Percentiles rank a stretch among this genome's conserved stretches.
These are phyloP conservation scores for Agaricales sp. DNA, from an alignment of 1,284 basidiomycete genomes.

Conservation along the genomic window DNA sequence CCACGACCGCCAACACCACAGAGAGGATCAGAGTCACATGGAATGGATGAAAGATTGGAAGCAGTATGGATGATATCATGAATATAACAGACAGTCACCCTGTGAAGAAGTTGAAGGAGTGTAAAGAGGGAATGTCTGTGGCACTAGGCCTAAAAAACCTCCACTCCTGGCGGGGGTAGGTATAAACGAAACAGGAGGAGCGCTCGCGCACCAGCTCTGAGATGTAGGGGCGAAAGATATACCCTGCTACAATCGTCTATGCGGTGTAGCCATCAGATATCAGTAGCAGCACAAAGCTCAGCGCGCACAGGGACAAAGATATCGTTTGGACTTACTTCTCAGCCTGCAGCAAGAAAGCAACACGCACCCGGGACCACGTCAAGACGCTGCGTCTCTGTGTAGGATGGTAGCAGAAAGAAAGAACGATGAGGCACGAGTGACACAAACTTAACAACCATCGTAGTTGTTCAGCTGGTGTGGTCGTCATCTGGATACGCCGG, in stretches of 20 bases:
- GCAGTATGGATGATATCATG: neutral
- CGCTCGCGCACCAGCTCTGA: neutral
- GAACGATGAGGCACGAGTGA: no score
- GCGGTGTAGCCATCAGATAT: neutral
- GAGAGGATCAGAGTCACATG: no score
- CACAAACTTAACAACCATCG: no score
- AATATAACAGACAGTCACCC: neutral
- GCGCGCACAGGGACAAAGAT: no score
- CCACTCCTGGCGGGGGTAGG: neutral
- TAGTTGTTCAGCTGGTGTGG: no score
- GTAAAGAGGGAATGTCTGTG: neutral
- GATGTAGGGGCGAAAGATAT: neutral
- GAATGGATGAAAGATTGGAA: no score
- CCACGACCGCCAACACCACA: neutral
- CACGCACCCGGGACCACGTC: no score
- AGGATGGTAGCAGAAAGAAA: no score
- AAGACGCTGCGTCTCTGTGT: no score
- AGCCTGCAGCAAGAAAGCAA: no score
- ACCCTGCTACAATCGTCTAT: neutral
- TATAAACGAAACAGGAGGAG: neutral
- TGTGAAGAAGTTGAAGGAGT: neutral
- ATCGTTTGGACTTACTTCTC: no score
- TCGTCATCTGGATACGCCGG: no score
- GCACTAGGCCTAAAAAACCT: neutral
- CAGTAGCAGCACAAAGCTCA: neutral